Percentiles rank a stretch among this genome's conserved stretches.
Evolutionary conservation across 2,329 filamentous ascomycete species (phyloP).

Genomic region (Lasiodiplodia gonubiensis): DNA sequence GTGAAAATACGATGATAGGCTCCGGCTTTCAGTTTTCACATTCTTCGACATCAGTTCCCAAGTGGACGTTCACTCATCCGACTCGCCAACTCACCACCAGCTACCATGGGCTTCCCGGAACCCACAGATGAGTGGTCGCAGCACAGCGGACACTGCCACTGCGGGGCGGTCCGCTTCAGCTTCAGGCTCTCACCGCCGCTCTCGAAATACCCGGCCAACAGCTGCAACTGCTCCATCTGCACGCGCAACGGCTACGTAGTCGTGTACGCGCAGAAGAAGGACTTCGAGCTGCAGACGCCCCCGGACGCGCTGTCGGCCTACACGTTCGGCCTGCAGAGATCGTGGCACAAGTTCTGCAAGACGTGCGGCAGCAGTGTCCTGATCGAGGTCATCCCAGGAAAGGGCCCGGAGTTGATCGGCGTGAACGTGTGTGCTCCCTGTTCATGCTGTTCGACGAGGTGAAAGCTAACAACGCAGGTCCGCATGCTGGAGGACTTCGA

Average conservation of each 20-base stretch:
- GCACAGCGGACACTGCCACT: slow-evolving; percentile 61
- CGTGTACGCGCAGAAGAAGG: slow-evolving; percentile 39
- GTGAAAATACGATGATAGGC: neutral
- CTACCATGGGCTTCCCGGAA: slow-evolving; percentile 18
- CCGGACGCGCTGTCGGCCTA: slow-evolving; percentile 35
- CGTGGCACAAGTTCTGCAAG: slow-evolving; percentile 39
- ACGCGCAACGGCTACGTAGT: slow-evolving; percentile 55
- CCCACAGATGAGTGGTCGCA: slow-evolving; percentile 35
- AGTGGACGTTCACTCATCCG: neutral
- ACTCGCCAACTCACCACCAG: neutral
- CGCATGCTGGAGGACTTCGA: slow-evolving; percentile 41
- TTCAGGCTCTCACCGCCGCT: slow-evolving; percentile 56
- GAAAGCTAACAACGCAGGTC: slow-evolving; percentile 28
- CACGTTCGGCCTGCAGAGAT: slow-evolving; percentile 38
- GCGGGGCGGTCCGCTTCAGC: slow-evolving; percentile 57
- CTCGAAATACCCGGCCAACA: slow-evolving; percentile 52
- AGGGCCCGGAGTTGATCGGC: slow-evolving; percentile 34
- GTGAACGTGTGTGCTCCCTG: slow-evolving; percentile 37
- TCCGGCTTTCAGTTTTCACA: neutral
- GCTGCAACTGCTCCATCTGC: slow-evolving; percentile 59
- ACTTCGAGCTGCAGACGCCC: slow-evolving; percentile 37
- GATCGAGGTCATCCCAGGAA: slow-evolving; percentile 1
- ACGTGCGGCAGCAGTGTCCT: slow-evolving; percentile 38
- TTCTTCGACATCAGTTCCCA: neutral
- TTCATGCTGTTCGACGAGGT: neutral